Conservation (phyloP, 345 rosid species). For the Syzygium aromaticum region DNA sequence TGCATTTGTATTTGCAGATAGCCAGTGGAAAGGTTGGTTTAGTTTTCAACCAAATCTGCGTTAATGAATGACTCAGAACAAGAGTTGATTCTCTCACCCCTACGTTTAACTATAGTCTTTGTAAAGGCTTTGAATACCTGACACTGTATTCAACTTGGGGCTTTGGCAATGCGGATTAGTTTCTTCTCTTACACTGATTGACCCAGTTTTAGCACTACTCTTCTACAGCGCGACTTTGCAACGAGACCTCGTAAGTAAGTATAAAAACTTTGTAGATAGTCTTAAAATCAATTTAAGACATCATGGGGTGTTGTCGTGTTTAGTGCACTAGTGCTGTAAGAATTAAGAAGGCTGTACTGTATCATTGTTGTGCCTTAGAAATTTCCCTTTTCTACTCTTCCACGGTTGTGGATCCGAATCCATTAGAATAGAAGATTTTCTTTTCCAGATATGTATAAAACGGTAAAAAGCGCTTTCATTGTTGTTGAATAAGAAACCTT, state of each 20-base stretch:
- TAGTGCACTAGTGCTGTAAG: not conserved
- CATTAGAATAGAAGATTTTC: not conserved
- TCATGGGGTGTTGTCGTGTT: not conserved
- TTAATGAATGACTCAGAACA: not conserved
- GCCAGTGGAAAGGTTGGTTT: not conserved
- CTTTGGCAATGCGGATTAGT: not conserved
- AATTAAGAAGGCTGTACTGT: not conserved
- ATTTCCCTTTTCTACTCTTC: not conserved
- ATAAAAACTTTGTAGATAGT: not conserved
- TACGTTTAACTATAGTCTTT: not conserved
- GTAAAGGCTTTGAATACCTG: not conserved
- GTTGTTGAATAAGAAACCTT: not conserved
- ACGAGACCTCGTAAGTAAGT: not conserved
- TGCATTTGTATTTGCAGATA: not conserved
- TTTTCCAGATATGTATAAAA: not conserved
- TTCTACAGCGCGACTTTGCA: not conserved
- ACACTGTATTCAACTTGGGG: not conserved
- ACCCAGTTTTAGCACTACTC: not conserved
- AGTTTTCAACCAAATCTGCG: not conserved
- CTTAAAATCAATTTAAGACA: not conserved
- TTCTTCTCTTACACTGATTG: not conserved
- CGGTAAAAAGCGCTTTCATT: not conserved
- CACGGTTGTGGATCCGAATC: not conserved
- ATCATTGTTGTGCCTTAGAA: not conserved
- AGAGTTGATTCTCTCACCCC: not conserved